Conservation (phyloP, 192 early-diverging fungal genomes). For the Coemansia biformis region DNA sequence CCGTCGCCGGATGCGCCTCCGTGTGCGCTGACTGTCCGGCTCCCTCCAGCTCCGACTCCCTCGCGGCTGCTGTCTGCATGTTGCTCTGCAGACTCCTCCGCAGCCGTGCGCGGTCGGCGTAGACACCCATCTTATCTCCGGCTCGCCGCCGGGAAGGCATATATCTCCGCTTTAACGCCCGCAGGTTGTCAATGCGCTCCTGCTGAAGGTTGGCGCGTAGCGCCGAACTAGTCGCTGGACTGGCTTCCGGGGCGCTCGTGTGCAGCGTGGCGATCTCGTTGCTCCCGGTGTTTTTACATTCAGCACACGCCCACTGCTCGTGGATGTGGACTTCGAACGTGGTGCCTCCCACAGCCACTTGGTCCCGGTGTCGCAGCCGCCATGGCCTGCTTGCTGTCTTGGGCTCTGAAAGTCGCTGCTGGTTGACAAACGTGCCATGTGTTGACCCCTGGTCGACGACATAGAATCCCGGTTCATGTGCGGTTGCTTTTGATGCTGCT, state of each 20-base stretch:
- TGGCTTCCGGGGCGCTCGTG: no score
- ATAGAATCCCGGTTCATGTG: slow-evolving; percentile 22
- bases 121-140: slow-evolving; percentile 6
- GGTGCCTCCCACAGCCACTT: slow-evolving; percentile 56
- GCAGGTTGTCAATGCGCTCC: slow-evolving; percentile 17
- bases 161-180: slow-evolving; percentile 23
- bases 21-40: neutral
- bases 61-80: neutral
- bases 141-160: neutral
- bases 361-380: slow-evolving; percentile 55
- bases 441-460: slow-evolving; percentile 66
- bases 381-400: slow-evolving; percentile 60
- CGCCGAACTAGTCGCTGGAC: neutral
- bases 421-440: slow-evolving; percentile 73
- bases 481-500: neutral
- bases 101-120: slow-evolving; percentile 23
- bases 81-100: slow-evolving; percentile 11
- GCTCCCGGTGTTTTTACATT: slow-evolving; percentile 52
- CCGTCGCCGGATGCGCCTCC: no score
- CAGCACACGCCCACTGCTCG: slow-evolving; percentile 55
- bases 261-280: slow-evolving; percentile 43
- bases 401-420: slow-evolving; percentile 55
- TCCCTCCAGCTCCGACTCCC: neutral
- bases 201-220: slow-evolving; percentile 5
- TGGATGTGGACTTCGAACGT: slow-evolving; percentile 62